Evolutionary conservation across 306 rosid species (phyloP), one percentile per base, ranked within the genome.

Genomic region (Trifolium pratense): DNA sequence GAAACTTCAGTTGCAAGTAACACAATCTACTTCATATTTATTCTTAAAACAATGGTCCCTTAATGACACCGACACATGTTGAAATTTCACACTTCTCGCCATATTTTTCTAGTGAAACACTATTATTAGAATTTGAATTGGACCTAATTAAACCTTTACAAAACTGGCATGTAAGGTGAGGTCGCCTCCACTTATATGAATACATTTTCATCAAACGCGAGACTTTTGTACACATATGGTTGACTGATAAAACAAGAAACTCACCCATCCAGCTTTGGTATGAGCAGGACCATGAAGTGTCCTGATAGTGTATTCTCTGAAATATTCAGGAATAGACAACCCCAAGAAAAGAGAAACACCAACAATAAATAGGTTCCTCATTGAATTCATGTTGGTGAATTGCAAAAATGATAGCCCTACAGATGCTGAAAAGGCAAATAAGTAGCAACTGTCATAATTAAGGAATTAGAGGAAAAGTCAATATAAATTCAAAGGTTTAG

Each of bases 311-410:
- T 84, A 91, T 61, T 89, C 91, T 71, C 96, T 87, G 84, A 91
- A 94, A 75, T 89, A 90, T 74, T 84, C 93, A 3, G 97, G 97
- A 65, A 94, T 77, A 29, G 99, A 94, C 68, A 94, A 72, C 21
- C 99, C 99, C 66, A 94, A 83, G 91, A 87, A 94, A 73, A 94
- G 84, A 10, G 99, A 69, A 31, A 94, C 96, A 2, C 96, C 99
- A 1, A 81, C 74, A 36, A 94, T 91, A 69, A 94, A 91, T 60
- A 94, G 96, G 83, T 90, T 94, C 84, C 99, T 89, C 97, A 89
- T 84, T 42, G 97, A 94, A 80, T 94, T 94, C 99, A 94, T 89
- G 90, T 94, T 94, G 17, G 97, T 94, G 90, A 94, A 94, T 74
- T 94, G 99, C 92, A 94, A 81, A 84, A 94, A 89, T 42, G 98